phyloP scores from a whole-genome alignment of 306 rosid genomes.

The Purshia tridentata region DNA sequence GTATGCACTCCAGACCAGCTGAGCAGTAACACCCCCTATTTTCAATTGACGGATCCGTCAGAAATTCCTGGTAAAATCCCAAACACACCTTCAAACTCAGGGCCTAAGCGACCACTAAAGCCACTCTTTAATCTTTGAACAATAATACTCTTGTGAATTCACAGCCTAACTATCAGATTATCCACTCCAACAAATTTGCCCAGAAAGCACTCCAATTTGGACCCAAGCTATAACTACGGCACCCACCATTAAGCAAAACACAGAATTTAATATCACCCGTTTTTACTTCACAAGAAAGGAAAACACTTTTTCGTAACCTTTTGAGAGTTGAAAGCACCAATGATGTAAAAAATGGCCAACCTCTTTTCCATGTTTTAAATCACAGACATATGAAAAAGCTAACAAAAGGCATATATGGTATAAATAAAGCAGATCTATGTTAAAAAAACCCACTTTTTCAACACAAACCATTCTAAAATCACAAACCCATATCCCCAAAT shows the following conservation, averaged over 20 bases:
- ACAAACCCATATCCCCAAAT: slow-evolving; percentile 6
- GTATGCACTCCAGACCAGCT: slow-evolving; percentile 90
- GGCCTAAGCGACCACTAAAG: background rate
- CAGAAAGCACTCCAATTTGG: background rate
- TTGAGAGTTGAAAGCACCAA: slow-evolving; percentile 3
- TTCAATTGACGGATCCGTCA: slow-evolving; percentile 74
- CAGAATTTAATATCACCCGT: background rate
- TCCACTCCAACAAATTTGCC: background rate
- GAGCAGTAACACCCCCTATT: slow-evolving; percentile 40
- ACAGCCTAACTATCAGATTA: background rate
- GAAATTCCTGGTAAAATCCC: slow-evolving; percentile 13
- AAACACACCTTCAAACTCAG: slow-evolving; percentile 4
- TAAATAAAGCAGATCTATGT: slow-evolving; percentile 30
- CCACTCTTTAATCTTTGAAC: background rate
- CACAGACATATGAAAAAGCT: background rate
- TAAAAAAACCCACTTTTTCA: slow-evolving; percentile 2
- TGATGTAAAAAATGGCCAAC: background rate
- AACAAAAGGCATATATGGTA: slow-evolving; percentile 4
- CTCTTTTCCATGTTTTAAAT: background rate
- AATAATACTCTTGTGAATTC: slow-evolving; percentile 1
- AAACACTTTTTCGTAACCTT: background rate
- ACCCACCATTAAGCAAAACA: background rate
- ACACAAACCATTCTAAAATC: background rate
- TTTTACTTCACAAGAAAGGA: background rate
- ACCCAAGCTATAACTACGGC: no score